phyloP scores from a whole-genome alignment of 768 basidiomycete species.

The Kwoniella sp. region DNA sequence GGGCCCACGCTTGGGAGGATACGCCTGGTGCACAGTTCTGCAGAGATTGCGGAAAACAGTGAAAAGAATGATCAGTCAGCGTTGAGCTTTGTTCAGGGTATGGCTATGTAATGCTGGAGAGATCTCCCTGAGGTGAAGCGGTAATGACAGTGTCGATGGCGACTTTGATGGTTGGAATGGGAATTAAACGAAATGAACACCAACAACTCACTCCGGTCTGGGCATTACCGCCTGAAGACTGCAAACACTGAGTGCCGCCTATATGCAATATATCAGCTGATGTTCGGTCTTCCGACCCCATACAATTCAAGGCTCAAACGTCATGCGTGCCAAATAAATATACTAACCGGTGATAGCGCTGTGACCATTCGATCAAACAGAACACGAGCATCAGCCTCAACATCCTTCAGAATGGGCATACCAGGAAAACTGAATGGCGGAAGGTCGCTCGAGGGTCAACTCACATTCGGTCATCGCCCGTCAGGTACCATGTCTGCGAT shows the following conservation, averaged over 20 bases:
- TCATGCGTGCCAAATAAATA: not conserved
- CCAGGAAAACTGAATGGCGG: too few species aligned
- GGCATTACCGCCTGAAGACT: slow-evolving; percentile 17
- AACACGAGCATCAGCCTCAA: not conserved
- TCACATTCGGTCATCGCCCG: slow-evolving; percentile 33
- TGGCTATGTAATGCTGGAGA: too few species aligned
- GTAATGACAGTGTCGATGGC: too few species aligned
- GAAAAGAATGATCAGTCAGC: too few species aligned
- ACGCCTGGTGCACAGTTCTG: slow-evolving; percentile 31
- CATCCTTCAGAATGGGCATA: too few species aligned
- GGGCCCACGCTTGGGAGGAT: slow-evolving; percentile 27
- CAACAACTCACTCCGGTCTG: slow-evolving; percentile 22
- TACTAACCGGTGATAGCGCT: slow-evolving; percentile 18
- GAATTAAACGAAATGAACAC: not conserved
- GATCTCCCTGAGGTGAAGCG: too few species aligned
- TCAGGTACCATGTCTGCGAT: slow-evolving; percentile 39
- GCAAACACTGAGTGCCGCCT: slow-evolving; percentile 34
- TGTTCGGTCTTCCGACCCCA: too few species aligned
- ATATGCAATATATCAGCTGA: too few species aligned
- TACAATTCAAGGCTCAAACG: too few species aligned
- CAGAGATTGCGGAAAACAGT: not conserved
- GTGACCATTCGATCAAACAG: not conserved
- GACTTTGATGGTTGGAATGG: not conserved
- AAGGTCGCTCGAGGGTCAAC: too few species aligned
- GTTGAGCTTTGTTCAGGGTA: too few species aligned